Evolutionary conservation across 768 basidiomycete species (phyloP), one percentile per base, ranked within the genome.

Genomic region (Pleurotus salmoneostramineus): DNA sequence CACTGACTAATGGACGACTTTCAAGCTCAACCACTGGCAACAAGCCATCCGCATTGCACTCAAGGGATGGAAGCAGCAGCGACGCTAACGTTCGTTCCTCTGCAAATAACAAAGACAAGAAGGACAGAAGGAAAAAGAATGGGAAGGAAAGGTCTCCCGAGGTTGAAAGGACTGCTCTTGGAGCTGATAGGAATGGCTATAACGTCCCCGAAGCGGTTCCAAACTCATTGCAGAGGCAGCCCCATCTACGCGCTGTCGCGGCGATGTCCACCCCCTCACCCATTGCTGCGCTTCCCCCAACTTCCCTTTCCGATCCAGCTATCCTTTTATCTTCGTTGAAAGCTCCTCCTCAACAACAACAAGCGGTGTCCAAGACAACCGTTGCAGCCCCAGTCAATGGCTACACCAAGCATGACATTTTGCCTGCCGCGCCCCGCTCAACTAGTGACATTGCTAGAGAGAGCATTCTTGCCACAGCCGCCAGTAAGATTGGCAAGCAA

Each of bases 381-480:
- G 17, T 11, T 42, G 37, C 44, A 12, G 54, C 15, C 14, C 21
- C 37, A 15, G 31, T 7, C 14, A n/a, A 42, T 17, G 37, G 54
- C 44, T 27, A 17, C 17, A 17, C 15, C 44, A 56, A 42, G 15
- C 6, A 15, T n/a, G 44, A 56, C 21, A 27, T 27, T 27, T 27
- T 27, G 21, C 21, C 21, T 37, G 54, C 17, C 15, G 36, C 10
- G 8, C 37, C 37, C 7, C 31, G 15, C n/a, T 12, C 43, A 46
- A 27, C n/a, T 35, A 61, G 66, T 12, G 67, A 69, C 37, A 27
- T 64, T 7, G 71, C 68, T 12, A 70, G 61, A 59, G 70, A 69
- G 48, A 71, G 67, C 54, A 44, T 76, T 11, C 56, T 72, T 37
- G 60, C 63, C 54, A 63, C 66, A 40, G 5, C 44, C 8, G 31